Evolutionary conservation across 2,329 filamentous ascomycete species (phyloP), one percentile per base, ranked within the genome.

Genomic region (Macrophomina tecta): DNA sequence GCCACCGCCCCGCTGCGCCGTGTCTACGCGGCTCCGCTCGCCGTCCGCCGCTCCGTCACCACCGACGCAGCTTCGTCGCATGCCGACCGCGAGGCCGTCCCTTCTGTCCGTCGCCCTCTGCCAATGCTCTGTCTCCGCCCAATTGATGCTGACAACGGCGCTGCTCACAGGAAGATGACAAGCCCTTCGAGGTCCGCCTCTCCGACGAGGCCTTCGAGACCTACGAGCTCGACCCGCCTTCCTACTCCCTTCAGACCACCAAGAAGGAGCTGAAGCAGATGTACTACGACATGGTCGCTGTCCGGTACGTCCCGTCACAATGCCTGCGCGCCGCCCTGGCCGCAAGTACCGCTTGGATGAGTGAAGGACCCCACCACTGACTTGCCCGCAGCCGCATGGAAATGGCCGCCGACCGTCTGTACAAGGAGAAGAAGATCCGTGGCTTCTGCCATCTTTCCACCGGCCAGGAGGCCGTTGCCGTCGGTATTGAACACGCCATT

Each of bases 371-470:
- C 58, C 46, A 23, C 28, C 62, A 60, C 66, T 64, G 55, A 65
- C 66, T 48, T 65, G 42, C 32, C 66, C 61, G 65, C 75, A 97
- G 94, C 84, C 95, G 97, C 82, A 97, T 99, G 95, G 95, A 99
- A 84, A 97, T 99, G 94, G 94, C 94, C 73, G 93, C 95, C 84
- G 95, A 99, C 81, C 89, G 94, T 80, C 86, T 99, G 77, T 99
- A 99, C 92, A 99, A 99, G 87, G 95, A 98, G 87, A 99, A 99
- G 91, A 98, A 99, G 88, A 98, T 99, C 76, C 92, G 95, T 76
- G 95, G 95, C 84, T 99, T 99, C 91, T 99, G 95, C 85, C 95
- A 99, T 85, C 84, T 99, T 82, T 98, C 95, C 68, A 97, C 91
- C 68, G 95, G 95, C 70, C 95, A 99, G 84, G 95, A 99, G 87